phyloP scores from a whole-genome alignment of 106 monocot species.

The Platanthera zijinensis region DNA sequence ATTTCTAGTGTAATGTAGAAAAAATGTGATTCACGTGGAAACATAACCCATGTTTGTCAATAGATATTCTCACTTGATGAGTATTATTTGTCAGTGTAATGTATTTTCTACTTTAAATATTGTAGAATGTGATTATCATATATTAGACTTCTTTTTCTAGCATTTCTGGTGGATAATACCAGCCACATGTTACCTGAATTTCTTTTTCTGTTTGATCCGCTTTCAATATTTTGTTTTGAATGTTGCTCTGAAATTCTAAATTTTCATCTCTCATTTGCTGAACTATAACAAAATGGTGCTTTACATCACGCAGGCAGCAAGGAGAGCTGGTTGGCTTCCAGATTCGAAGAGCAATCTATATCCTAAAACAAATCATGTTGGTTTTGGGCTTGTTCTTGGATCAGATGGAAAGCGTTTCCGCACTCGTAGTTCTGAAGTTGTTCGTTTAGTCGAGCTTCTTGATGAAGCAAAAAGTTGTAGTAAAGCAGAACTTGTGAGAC shows the following conservation, averaged over 20 bases:
- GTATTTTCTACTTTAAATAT: too few relatives aligned
- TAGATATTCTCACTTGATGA: too few relatives aligned
- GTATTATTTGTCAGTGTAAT: too few relatives aligned
- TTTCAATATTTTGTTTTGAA: neutral
- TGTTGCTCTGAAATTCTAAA: neutral
- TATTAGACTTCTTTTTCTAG: too few relatives aligned
- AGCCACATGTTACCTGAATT: neutral
- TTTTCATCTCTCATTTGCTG: neutral
- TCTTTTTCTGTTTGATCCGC: neutral
- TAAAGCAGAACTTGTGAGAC: slow-evolving; percentile 61
- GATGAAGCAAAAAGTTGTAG: slow-evolving; percentile 91
- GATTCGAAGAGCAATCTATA: slow-evolving; percentile 13
- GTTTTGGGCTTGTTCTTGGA: slow-evolving; percentile 89
- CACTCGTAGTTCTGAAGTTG: slow-evolving; percentile 87
- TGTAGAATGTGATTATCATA: too few relatives aligned
- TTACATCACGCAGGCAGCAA: slow-evolving; percentile 18
- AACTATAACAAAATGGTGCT: neutral
- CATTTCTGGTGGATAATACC: neutral
- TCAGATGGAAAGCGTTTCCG: slow-evolving; percentile 90
- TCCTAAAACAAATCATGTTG: slow-evolving; percentile 74
- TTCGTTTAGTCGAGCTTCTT: slow-evolving; percentile 80
- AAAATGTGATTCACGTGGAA: too few relatives aligned
- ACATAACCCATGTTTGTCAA: too few relatives aligned
- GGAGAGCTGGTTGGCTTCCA: slow-evolving; percentile 61
- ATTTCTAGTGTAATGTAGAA: too few relatives aligned